Base-by-base conservation (phyloP, 305 asterid species). In the Fraxinus greggii region DNA sequence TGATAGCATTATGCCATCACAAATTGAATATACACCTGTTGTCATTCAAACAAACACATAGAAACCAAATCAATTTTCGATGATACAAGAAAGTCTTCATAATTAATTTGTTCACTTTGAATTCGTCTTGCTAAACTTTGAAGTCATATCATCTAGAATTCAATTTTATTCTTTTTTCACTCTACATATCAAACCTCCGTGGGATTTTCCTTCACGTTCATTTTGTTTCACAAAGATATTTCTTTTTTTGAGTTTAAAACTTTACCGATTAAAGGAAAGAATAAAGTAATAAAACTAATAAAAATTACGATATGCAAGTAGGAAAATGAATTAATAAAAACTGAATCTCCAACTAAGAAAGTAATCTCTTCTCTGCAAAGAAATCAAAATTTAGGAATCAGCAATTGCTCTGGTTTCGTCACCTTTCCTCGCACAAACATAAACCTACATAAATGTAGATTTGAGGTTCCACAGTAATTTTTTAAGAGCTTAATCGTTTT, bases 1-100 rank as follows among this genome's bases (percentile, higher is more conserved):
- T 5, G 99, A 95, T 54, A 95, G 87, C 17, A 92, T 92, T 63
- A 89, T 95, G n/a, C 92, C 92, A 79, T 94, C 92, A 78, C 95
- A 91, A 86, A 94, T 35, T 63, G 89, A 84, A 91, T 93, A 94
- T 59, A 90, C 93, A 90, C 96, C 99, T 95, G 93, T 54, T 19
- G 28, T 77, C 88, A 85, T 79, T 29, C 74, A 72, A 69, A 80
- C 80, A 85, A 77, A 70, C 72, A 78, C 81, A 84, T 23, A 72
- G 81, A 77, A 77, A 84, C 75, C 80, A 61, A 61, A 86, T 80
- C 7, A 83, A 28, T 78, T 21, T 51, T 83, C 8, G 59, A 32
- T 17, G 51, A 5, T 45, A 29, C 35, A 78, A 72, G 59, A 61
- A 82, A 31, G 32, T 29, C 78, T 13, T 69, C 70, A 3, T 21